Conservation (phyloP, 2,329 filamentous ascomycete genomes). For the Parascedosporium putredinis region DNA sequence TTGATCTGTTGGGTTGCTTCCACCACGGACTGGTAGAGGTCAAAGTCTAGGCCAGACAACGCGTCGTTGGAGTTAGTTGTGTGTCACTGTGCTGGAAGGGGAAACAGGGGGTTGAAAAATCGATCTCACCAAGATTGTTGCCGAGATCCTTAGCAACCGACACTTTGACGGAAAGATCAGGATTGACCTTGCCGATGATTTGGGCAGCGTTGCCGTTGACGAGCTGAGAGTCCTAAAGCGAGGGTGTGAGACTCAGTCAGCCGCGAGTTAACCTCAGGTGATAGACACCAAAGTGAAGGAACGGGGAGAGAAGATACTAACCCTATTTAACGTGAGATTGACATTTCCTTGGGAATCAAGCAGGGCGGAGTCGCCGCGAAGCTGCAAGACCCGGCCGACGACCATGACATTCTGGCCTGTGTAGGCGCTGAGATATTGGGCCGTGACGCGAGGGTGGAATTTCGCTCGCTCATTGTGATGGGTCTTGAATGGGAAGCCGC, state of each 20-base stretch:
- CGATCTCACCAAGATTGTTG: conserved; percentile 51
- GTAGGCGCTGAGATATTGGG: conserved; percentile 68
- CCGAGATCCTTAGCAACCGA: conserved; percentile 62
- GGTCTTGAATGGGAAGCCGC: not conserved
- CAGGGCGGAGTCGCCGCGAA: conserved; percentile 70
- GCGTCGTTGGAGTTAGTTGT: too few relatives aligned
- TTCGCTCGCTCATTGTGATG: conserved; percentile 53
- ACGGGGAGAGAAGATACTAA: conserved; percentile 20
- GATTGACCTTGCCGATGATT: conserved; percentile 70
- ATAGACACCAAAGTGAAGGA: not conserved
- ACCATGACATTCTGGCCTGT: conserved; percentile 68
- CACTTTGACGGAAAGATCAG: conserved; percentile 61
- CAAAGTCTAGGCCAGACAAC: too few relatives aligned
- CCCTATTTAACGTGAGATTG: conserved; percentile 62
- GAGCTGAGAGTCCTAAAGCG: conserved; percentile 56
- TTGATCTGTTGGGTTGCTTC: conserved; percentile 76
- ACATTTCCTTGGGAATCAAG: conserved; percentile 74
- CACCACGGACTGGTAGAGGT: conserved; percentile 66
- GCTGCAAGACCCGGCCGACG: conserved; percentile 71
- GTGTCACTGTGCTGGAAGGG: too few relatives aligned
- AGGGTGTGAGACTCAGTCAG: not conserved
- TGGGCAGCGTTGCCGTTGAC: conserved; percentile 61
- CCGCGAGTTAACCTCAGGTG: not conserved
- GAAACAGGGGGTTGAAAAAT: not conserved
- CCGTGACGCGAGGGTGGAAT: conserved; percentile 72